These are phyloP conservation scores for Gonapodya prolifera DNA, from an alignment of 192 early-diverging fungal genomes.

Conservation along the genomic window DNA sequence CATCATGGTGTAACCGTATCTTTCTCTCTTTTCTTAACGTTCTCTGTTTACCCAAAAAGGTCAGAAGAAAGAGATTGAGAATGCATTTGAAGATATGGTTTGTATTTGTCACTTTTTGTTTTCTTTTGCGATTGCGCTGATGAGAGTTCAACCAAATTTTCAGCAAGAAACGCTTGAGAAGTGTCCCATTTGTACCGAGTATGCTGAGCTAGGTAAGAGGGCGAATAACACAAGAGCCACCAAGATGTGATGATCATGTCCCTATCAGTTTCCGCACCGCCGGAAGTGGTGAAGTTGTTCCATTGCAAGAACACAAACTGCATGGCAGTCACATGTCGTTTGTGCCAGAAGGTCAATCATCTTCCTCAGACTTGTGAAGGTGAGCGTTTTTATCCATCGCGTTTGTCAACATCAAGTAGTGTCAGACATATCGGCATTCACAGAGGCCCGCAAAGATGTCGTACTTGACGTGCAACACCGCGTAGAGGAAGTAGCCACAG, in stretches of 20 bases:
- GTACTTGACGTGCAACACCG: conserved; percentile 26
- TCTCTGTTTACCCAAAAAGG: neutral
- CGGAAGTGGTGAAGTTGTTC: conserved; percentile 33
- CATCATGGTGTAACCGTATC: too few species aligned
- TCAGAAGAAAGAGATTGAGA: neutral
- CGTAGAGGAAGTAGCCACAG: conserved; percentile 42
- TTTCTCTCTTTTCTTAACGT: neutral
- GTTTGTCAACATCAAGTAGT: too few species aligned
- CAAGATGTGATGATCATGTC: too few species aligned
- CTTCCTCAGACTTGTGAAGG: conserved; percentile 34
- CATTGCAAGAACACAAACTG: conserved; percentile 29
- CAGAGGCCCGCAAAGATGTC: conserved; percentile 24
- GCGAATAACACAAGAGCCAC: too few species aligned
- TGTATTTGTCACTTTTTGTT: neutral
- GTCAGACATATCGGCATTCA: too few species aligned
- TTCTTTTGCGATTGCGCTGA: neutral
- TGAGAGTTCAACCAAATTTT: neutral
- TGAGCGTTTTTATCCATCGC: neutral
- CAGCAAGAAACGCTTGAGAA: neutral
- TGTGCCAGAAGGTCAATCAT: conserved; percentile 33
- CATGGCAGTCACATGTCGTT: conserved; percentile 28
- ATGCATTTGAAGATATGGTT: neutral
- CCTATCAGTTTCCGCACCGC: neutral
- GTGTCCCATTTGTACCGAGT: neutral
- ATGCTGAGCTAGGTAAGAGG: neutral